Conservation (phyloP, 73 alveolate genomes). For the Paramecium biaurelia region DNA sequence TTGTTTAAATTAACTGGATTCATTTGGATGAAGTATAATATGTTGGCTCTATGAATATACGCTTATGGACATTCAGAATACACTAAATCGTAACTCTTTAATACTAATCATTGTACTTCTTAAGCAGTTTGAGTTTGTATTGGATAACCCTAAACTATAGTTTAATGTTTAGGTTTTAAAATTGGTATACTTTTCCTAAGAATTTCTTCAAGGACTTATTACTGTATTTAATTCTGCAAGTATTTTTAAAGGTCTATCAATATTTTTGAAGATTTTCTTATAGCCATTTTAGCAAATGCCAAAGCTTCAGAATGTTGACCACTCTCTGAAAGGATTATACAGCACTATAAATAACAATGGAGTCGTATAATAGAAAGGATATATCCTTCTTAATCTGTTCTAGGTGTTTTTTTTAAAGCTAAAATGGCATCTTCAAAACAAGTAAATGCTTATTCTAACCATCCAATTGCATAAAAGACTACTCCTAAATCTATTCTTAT, state of each 20-base stretch:
- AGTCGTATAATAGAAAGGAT: not conserved
- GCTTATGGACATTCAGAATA: slow-evolving; percentile 13
- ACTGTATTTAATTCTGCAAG: not conserved
- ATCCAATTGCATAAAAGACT: slow-evolving; percentile 16
- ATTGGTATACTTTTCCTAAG: not conserved
- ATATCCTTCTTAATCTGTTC: not conserved
- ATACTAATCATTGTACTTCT: slow-evolving; percentile 27
- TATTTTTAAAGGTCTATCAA: not conserved
- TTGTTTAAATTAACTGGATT: not conserved
- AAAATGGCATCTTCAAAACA: slow-evolving; percentile 51
- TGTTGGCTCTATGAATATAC: not conserved
- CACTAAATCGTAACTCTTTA: slow-evolving; percentile 2
- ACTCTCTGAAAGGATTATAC: slow-evolving; percentile 35
- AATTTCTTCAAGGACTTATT: not conserved
- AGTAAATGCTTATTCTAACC: slow-evolving; percentile 44
- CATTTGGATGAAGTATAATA: slow-evolving; percentile 9
- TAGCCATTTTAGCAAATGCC: not conserved
- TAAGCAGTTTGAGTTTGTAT: not conserved
- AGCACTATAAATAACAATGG: slow-evolving; percentile 45
- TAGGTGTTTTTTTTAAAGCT: not conserved
- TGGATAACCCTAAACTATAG: not conserved
- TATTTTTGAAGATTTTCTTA: not conserved
- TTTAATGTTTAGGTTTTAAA: not conserved
- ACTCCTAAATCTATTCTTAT: slow-evolving; percentile 39
- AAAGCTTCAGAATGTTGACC: slow-evolving; percentile 35